These are phyloP conservation scores for Aspergillus affinis DNA, from an alignment of 495 filamentous ascomycete species.

Conservation along the genomic window DNA sequence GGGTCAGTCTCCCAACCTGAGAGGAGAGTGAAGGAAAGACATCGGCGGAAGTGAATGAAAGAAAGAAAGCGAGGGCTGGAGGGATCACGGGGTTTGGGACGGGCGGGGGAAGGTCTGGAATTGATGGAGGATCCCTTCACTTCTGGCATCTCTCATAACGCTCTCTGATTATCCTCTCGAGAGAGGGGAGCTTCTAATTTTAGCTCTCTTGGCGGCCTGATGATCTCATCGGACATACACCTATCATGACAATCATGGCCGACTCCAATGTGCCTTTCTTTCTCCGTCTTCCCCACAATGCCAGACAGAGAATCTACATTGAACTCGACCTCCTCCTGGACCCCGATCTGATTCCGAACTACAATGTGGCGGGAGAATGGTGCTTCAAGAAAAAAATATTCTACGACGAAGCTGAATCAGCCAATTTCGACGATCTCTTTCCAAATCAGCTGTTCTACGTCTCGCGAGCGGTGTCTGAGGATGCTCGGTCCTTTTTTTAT, in stretches of 20 bases:
- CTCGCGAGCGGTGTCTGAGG: conserved; percentile 10
- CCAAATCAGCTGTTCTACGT: conserved; percentile 15
- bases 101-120: too few species aligned
- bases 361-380: conserved; percentile 4
- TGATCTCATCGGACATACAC: too few species aligned
- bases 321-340: background rate
- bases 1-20: background rate
- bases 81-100: background rate
- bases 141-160: too few species aligned
- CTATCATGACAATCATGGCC: too few species aligned
- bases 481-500: conserved; percentile 8
- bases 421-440: background rate
- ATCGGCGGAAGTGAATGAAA: background rate
- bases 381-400: background rate
- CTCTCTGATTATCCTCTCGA: too few species aligned
- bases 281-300: conserved; percentile 1
- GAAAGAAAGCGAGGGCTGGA: background rate
- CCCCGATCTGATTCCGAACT: background rate
- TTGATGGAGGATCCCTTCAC: too few species aligned
- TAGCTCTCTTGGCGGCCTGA: too few species aligned
- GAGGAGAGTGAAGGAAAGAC: background rate
- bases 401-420: background rate
- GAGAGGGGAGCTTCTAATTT: too few species aligned
- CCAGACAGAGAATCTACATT: background rate
- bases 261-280: background rate